These are phyloP conservation scores for Skeletonema costatum DNA, from an alignment of 108 stramenopile genomes.

Conservation along the genomic window DNA sequence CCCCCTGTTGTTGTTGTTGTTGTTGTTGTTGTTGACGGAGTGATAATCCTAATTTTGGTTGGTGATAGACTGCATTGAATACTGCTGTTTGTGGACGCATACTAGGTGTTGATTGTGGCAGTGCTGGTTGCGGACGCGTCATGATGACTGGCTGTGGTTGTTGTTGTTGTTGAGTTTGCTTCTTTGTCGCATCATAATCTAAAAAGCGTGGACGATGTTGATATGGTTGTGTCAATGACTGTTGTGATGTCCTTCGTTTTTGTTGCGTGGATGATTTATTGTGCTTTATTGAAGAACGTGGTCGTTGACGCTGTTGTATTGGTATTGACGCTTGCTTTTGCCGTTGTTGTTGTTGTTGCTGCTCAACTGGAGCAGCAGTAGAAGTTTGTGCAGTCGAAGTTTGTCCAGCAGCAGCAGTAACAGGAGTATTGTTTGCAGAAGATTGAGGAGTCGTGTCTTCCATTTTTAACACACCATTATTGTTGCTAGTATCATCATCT, in stretches of 20 bases:
- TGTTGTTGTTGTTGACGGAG: constrained; percentile 6
- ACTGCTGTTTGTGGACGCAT: background rate
- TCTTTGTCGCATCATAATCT: background rate
- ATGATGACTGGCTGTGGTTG: background rate
- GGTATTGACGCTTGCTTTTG: background rate
- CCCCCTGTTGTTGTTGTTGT: background rate
- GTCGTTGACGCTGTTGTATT: background rate
- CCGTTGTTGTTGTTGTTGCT: constrained; percentile 9
- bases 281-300: background rate
- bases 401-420: background rate
- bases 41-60: constrained; percentile 22
- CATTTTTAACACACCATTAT: background rate
- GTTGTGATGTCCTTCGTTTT: background rate
- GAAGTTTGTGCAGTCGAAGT: too few species aligned
- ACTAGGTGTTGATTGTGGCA: background rate
- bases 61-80: constrained; percentile 20
- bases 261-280: background rate
- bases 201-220: background rate
- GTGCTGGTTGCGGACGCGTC: background rate
- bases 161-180: background rate
- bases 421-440: background rate
- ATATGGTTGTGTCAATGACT: background rate
- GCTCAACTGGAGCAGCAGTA: background rate
- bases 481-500: background rate
- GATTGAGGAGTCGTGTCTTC: background rate